These are phyloP conservation scores for Barnettozyma siamensis DNA, from an alignment of 805 yeast species.

Conservation along the genomic window DNA sequence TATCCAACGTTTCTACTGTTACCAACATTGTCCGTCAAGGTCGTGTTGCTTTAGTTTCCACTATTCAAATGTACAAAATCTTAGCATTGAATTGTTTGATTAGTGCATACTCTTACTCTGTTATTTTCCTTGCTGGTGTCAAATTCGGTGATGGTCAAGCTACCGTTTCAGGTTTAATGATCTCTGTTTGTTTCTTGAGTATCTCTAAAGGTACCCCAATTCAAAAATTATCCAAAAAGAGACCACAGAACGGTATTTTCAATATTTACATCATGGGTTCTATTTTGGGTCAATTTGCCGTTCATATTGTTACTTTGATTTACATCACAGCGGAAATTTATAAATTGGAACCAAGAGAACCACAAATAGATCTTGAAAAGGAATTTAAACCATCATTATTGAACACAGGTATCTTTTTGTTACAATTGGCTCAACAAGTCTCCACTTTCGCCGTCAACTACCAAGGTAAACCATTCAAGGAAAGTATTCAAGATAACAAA, in stretches of 20 bases:
- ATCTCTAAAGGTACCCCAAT: slow-evolving; percentile 91
- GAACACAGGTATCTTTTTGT: slow-evolving; percentile 92
- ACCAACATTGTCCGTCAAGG: slow-evolving; percentile 95
- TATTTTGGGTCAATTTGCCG: slow-evolving; percentile 91
- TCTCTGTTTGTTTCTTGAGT: slow-evolving; percentile 91
- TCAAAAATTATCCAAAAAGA: slow-evolving; percentile 80
- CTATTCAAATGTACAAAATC: slow-evolving; percentile 98
- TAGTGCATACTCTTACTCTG: slow-evolving; percentile 92
- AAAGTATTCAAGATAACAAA: slow-evolving; percentile 80
- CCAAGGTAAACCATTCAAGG: slow-evolving; percentile 95
- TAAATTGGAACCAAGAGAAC: slow-evolving; percentile 86
- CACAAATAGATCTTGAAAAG: slow-evolving; percentile 84
- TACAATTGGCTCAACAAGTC: slow-evolving; percentile 93
- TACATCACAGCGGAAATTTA: slow-evolving; percentile 82
- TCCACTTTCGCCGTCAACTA: slow-evolving; percentile 97
- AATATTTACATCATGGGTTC: slow-evolving; percentile 97
- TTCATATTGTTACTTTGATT: slow-evolving; percentile 77
- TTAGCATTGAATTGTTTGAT: slow-evolving; percentile 94
- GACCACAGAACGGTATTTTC: slow-evolving; percentile 98
- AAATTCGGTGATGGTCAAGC: slow-evolving; percentile 98
- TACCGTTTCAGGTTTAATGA: slow-evolving; percentile 88
- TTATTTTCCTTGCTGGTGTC: slow-evolving; percentile 92
- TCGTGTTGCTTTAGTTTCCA: slow-evolving; percentile 93
- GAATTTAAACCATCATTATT: slow-evolving; percentile 82
- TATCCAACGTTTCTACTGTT: slow-evolving; percentile 87